Evolutionary conservation across 2,329 filamentous ascomycete genomes (phyloP), one percentile per base, ranked within the genome.

Genomic region (Verticillium zaregamsianum): DNA sequence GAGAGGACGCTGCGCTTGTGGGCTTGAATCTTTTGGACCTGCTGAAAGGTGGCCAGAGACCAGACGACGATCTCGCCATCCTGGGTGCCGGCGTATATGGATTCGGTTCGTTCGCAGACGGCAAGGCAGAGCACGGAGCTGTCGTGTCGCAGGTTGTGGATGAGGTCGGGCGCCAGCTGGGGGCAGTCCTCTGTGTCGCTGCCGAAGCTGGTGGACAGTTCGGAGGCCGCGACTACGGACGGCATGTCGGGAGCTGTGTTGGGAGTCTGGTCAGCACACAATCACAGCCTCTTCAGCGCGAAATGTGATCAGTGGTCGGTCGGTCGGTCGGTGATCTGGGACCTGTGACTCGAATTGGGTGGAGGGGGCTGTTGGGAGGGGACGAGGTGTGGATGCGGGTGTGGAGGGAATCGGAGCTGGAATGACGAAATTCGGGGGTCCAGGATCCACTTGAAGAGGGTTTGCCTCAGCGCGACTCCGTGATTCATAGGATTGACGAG

Each of bases 41-140:
- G 87, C 74, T 96, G 89, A 73, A 93, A 99, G 8, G 92, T 96
- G 67, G 90, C 88, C 55, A 99, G 84, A 3, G 90, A 93, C 90
- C 93, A 99, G 55, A 93, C 89, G 55, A 96, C 82, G 64, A 99
- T 96, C 77, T 97, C 92, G 64, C 95, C 95, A 65, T 92, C 91
- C 73, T 97, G 93, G 1, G 95, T 93, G 49, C 95, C 95, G 20
- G 94, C 93, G 74, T 92, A 99, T 60, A 99, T 90, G 71, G 88
- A 89, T 58, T 90, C 85, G 66, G 92, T 85, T 57, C 90, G 83
- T 59, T 91, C 83, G 62, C 92, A 93, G 28, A 97, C 86, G 4
- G 89, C 91, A 61, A 99, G 84, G 9, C 92, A 87, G 58, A 99
- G 86, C 57, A 96, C 90, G 2, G 90, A 92, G 74, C 87, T 91